Conservation (phyloP, 1,139 yeast genomes). For the Nadsonia starkeyi-henricii region DNA sequence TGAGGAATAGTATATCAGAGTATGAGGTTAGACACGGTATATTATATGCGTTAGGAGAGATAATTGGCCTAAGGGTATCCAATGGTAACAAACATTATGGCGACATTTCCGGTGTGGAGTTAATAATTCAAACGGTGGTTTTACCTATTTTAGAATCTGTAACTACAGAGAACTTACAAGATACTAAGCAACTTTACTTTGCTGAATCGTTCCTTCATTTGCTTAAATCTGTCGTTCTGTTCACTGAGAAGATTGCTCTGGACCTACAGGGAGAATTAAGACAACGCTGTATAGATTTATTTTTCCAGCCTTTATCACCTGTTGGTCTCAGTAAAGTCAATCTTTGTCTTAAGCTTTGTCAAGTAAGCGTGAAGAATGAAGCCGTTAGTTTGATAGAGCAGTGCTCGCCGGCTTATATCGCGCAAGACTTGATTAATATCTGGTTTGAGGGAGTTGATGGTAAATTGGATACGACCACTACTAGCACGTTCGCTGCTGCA, state of each 20-base stretch:
- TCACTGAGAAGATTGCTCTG: background rate
- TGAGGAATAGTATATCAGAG: background rate
- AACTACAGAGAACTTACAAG: background rate
- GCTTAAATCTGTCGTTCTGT: background rate
- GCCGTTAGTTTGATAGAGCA: background rate
- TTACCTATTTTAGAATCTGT: background rate
- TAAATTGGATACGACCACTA: background rate
- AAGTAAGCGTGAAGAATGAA: background rate
- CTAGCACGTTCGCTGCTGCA: background rate
- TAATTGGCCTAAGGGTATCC: background rate
- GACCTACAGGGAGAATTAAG: background rate
- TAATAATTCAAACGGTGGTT: background rate
- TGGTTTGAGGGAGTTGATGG: background rate
- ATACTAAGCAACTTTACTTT: background rate
- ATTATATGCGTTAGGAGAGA: background rate
- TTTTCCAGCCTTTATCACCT: background rate
- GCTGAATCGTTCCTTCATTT: background rate
- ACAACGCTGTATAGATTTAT: background rate
- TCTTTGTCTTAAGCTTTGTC: background rate
- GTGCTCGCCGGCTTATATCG: background rate
- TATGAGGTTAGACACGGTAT: background rate
- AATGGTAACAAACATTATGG: too few relatives aligned
- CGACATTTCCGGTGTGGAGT: background rate
- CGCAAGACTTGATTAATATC: background rate
- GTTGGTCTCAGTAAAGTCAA: background rate